A percentile compares a stretch with the other conserved stretches of the same genome.
These are phyloP conservation scores for Ceratocystiopsis sp. DNA, from an alignment of 2,329 filamentous ascomycete species.

Conservation along the genomic window DNA sequence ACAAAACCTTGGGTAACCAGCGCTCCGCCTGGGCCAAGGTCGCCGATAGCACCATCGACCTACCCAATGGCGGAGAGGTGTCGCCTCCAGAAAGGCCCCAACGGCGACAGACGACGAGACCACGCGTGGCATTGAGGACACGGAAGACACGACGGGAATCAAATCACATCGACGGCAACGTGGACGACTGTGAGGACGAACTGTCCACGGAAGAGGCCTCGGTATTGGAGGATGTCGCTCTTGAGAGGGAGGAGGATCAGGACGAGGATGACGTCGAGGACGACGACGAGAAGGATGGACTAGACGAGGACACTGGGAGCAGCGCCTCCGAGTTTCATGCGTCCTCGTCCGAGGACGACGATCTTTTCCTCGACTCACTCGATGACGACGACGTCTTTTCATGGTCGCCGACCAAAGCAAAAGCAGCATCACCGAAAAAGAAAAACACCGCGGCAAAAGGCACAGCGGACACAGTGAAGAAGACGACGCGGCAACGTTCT, in stretches of 20 bases:
- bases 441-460: no score
- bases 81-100: no score
- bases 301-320: background rate
- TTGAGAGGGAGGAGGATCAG: background rate
- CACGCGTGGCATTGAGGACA: slow-evolving; percentile 4
- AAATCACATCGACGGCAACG: background rate
- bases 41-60: background rate
- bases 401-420: background rate
- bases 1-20: no score
- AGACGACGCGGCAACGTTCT: no score
- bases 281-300: background rate
- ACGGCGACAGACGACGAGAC: background rate
- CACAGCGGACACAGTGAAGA: no score
- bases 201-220: slow-evolving; percentile 6
- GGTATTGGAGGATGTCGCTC: slow-evolving; percentile 4
- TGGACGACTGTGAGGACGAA: slow-evolving; percentile 3
- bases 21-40: no score
- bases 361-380: slow-evolving; percentile 1
- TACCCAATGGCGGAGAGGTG: background rate
- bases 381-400: slow-evolving; percentile 1
- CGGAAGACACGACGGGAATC: slow-evolving; percentile 2
- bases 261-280: background rate
- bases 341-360: background rate
- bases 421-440: background rate
- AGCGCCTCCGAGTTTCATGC: slow-evolving; percentile 7